These are phyloP conservation scores for Cyclostephanos tholiformis DNA, from an alignment of 108 stramenopile genomes.

Conservation along the genomic window DNA sequence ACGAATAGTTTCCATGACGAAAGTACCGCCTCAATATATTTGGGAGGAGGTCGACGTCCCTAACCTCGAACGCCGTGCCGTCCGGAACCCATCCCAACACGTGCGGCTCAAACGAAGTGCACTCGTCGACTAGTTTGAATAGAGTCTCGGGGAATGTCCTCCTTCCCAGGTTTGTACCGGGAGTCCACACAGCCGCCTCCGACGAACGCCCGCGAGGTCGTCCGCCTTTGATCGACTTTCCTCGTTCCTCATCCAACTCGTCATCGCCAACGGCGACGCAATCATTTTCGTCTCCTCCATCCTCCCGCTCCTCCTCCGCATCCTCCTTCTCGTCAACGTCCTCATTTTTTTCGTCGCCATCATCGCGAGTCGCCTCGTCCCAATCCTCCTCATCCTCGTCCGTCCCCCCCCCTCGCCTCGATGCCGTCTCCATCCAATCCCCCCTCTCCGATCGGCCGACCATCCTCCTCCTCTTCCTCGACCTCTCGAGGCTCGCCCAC, in stretches of 20 bases:
- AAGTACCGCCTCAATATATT: slow-evolving; percentile 6
- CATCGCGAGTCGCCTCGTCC: background rate
- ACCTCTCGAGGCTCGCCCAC: background rate
- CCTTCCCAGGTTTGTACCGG: background rate
- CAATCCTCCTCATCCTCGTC: background rate
- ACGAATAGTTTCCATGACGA: slow-evolving; percentile 9
- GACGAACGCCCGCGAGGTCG: no score
- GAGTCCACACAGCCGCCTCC: background rate
- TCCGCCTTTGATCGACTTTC: no score
- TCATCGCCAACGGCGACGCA: no score
- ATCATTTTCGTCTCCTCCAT: no score
- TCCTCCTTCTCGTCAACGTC: no score
- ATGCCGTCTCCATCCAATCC: background rate
- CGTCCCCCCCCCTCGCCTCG: background rate
- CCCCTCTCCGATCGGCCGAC: background rate
- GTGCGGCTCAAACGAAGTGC: slow-evolving; percentile 6
- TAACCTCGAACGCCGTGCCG: slow-evolving; percentile 27
- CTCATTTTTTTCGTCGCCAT: no score
- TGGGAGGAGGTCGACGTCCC: slow-evolving; percentile 4
- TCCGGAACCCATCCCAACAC: slow-evolving; percentile 18
- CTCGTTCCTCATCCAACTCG: no score
- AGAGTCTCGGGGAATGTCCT: slow-evolving; percentile 18
- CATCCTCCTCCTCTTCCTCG: background rate
- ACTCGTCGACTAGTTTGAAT: slow-evolving; percentile 16
- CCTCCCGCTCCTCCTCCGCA: no score